Evolutionary conservation across 352 stramenopile species (phyloP), one percentile per base, ranked within the genome.

Genomic region (Pythium inflatum): DNA sequence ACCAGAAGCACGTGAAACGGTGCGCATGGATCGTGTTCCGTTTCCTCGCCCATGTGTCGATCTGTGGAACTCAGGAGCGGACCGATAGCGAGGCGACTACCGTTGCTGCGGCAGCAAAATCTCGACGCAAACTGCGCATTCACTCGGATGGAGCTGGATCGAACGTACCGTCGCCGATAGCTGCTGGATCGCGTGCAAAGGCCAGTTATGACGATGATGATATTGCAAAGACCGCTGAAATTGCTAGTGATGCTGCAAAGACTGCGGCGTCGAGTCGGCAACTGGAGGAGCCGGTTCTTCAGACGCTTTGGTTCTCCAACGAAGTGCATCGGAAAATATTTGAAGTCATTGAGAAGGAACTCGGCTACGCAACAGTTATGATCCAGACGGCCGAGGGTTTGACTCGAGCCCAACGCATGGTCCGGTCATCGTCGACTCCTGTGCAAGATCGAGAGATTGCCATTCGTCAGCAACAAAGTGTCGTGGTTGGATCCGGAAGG

Each of bases 241-340:
- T 84, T 58, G 86, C 86, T 1, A 94, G 87, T 59, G 87, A 95
- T 56, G 89, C 78, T 7, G 89, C 89, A 7, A 95, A 95, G 38
- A 84, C 65, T 41, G 89, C 89, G 13, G 89, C 87, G 31, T 89
- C 81, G 20, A 91, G 89, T 58, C 68, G 85, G 46, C 76, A 91
- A 14, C 68, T 95, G 2, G 80, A 94, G 66, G 82, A 94, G 27
- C 86, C 87, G 5, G 80, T 84, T 33, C 75, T 92, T 3, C 87
- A 95, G 60, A 93, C 77, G 18, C 79, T 96, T 24, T 96, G 89
- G 89, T 96, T 96, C 40, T 93, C 87, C 9, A 91, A 85, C 68
- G 89, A 96, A 59, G 83, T 96, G 14, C 83, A 96, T 40, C 78
- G 89, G 45, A 96, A 96, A 65, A 82, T 94, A 12, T 94, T 95